Conservation (phyloP, 1,139 yeast species). For the Pneumocystis sp. region DNA sequence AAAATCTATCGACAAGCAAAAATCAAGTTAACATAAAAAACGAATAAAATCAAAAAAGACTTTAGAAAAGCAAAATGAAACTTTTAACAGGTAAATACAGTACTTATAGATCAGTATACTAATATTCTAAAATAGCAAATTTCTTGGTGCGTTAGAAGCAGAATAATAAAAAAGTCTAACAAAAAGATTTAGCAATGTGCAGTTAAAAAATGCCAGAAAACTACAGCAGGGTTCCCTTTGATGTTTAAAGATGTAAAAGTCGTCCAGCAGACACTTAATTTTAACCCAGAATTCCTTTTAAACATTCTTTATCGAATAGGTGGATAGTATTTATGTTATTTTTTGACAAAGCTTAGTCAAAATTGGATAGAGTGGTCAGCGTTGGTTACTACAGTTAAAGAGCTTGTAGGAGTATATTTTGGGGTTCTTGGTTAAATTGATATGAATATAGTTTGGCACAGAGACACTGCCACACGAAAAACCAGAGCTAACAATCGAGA, state of each 20-base stretch:
- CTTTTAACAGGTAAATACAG: constrained; percentile 3
- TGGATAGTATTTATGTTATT: not conserved
- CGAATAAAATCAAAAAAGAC: not conserved
- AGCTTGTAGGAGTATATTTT: constrained; percentile 15
- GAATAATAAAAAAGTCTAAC: not conserved
- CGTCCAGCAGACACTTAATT: constrained; percentile 65
- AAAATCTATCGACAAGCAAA: not conserved
- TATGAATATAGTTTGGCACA: constrained; percentile 40
- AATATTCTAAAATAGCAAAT: constrained; percentile 46
- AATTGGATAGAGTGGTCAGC: not conserved
- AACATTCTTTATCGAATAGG: constrained; percentile 71
- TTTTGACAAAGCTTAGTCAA: not conserved
- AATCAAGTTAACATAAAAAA: not conserved
- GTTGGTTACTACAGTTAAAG: constrained; percentile 22
- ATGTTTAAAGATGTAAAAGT: constrained; percentile 56
- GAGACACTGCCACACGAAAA: constrained; percentile 44
- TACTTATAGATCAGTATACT: not conserved
- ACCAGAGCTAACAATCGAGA: constrained; percentile 42
- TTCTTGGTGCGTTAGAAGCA: constrained; percentile 43
- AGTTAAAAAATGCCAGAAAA: constrained; percentile 60
- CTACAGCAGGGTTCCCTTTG: constrained; percentile 70
- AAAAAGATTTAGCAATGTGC: constrained; percentile 40
- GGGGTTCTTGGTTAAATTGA: constrained; percentile 23
- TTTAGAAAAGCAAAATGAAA: not conserved
- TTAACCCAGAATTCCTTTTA: constrained; percentile 62